Conservation (phyloP, 2,329 filamentous ascomycete genomes). For the Epichloe uncinata region DNA sequence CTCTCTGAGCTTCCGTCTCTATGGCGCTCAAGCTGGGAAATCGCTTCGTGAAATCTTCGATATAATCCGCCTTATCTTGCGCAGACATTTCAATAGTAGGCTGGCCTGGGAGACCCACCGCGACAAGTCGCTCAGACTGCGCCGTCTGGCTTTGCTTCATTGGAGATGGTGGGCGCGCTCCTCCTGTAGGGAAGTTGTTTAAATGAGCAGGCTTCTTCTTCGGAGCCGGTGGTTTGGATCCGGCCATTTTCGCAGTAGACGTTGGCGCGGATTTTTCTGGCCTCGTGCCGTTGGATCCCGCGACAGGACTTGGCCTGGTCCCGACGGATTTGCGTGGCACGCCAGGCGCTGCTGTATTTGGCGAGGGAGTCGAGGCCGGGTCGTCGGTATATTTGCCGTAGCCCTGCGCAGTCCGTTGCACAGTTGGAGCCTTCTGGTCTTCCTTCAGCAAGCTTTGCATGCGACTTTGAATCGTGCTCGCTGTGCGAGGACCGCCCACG, state of each 20-base stretch:
- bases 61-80: slow-evolving; percentile 51
- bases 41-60: slow-evolving; percentile 62
- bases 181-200: slow-evolving; percentile 38
- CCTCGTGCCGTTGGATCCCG: background rate
- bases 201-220: slow-evolving; percentile 50
- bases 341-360: slow-evolving; percentile 27
- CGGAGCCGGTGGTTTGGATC: slow-evolving; percentile 37
- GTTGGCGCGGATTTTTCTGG: slow-evolving; percentile 25
- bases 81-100: slow-evolving; percentile 40
- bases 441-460: slow-evolving; percentile 78
- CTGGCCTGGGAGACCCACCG: slow-evolving; percentile 33
- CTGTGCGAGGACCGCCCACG: slow-evolving; percentile 50
- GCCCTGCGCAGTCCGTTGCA: slow-evolving; percentile 65
- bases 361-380: slow-evolving; percentile 20
- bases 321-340: slow-evolving; percentile 34
- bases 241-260: slow-evolving; percentile 13
- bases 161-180: slow-evolving; percentile 29
- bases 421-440: slow-evolving; percentile 45
- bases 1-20: slow-evolving; percentile 62
- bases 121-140: slow-evolving; percentile 26
- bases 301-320: background rate
- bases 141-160: slow-evolving; percentile 23
- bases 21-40: slow-evolving; percentile 77
- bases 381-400: slow-evolving; percentile 76
- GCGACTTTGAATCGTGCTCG: slow-evolving; percentile 73